Evolutionary conservation across 768 basidiomycete genomes (phyloP).

Genomic region (Brasilioporus rufonigricans): DNA sequence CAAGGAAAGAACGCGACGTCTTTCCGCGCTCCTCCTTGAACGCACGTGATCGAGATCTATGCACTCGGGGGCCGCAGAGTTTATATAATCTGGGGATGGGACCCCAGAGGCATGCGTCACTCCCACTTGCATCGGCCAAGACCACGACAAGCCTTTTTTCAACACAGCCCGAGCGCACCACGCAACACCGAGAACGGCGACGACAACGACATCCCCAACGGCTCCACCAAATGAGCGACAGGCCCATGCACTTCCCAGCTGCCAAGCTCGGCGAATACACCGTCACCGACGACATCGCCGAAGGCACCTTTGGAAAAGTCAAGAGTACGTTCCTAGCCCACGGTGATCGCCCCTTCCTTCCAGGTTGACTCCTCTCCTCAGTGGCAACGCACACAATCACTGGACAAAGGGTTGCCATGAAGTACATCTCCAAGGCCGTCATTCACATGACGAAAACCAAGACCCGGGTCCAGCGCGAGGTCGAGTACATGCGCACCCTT

Average conservation of each 20-base stretch:
- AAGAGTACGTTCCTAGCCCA: slow-evolving; percentile 69
- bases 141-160: slow-evolving; percentile 25
- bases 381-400: slow-evolving; percentile 86
- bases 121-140: slow-evolving; percentile 20
- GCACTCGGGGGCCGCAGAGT: slow-evolving; percentile 4
- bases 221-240: slow-evolving; percentile 27
- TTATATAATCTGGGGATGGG: slow-evolving; percentile 21
- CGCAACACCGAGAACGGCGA: not conserved
- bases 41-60: slow-evolving; percentile 14
- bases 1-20: not conserved
- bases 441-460: slow-evolving; percentile 91
- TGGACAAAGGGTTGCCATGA: slow-evolving; percentile 95
- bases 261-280: slow-evolving; percentile 90
- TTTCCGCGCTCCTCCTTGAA: not conserved
- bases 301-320: slow-evolving; percentile 98
- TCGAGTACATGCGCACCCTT: slow-evolving; percentile 93
- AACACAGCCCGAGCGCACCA: slow-evolving; percentile 2
- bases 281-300: slow-evolving; percentile 84
- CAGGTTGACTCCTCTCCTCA: slow-evolving; percentile 13
- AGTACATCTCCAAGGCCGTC: slow-evolving; percentile 92
- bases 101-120: slow-evolving; percentile 25
- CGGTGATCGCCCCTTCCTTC: slow-evolving; percentile 14
- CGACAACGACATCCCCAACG: slow-evolving; percentile 10
- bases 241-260: slow-evolving; percentile 43
- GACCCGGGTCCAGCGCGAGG: slow-evolving; percentile 89